Evolutionary conservation across 768 basidiomycete genomes (phyloP), one percentile per base, ranked within the genome.

Genomic region (Auricularia auricula-judae): DNA sequence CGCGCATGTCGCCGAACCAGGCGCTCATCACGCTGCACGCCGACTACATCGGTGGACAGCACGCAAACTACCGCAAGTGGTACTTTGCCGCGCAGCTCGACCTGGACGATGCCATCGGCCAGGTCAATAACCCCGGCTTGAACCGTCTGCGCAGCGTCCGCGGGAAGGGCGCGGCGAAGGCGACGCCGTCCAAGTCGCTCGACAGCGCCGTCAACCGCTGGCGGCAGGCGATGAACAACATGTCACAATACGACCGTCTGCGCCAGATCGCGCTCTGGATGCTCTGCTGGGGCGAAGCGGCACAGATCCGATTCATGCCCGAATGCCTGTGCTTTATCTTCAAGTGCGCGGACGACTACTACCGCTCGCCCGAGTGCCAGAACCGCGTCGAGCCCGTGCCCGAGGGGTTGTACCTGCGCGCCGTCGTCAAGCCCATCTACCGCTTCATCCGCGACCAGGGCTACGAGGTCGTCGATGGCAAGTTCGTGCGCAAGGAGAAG

Each of bases 321-420:
- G 97, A 99, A 74, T 95, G 93, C 71, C 78, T 99, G 58, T 98
- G 94, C 77, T 99, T 98, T 82, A 97, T 99, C 76, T 99, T 99
- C 88, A 99, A 99, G 77, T 98, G 97, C 72, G 97, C 97, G 14
- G 97, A 99, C 73, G 97, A 99, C 77, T 99, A 98, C 75, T 99
- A 99, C 75, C 94, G 97, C 33, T 93, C 91, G 3, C 87, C 96
- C n/a, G 97, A 98, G 71, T 99, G 97, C 70, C 97, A 99, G 75
- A 91, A 85, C 73, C 81, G 93, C 56, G 78, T 91, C 54, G 95
- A 98, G 63, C 86, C 95, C 0, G 93, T 98, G 0, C 91, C 92
- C 0, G 96, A 98, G 71, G 97, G 96, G 0, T 78, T 98, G n/a
- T 99, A 98, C 74, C 80, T 99, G 36, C 85, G 88, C 58, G 80